These are phyloP conservation scores for Colletotrichum sp. DNA, from an alignment of 2,329 filamentous ascomycete species.

Conservation along the genomic window DNA sequence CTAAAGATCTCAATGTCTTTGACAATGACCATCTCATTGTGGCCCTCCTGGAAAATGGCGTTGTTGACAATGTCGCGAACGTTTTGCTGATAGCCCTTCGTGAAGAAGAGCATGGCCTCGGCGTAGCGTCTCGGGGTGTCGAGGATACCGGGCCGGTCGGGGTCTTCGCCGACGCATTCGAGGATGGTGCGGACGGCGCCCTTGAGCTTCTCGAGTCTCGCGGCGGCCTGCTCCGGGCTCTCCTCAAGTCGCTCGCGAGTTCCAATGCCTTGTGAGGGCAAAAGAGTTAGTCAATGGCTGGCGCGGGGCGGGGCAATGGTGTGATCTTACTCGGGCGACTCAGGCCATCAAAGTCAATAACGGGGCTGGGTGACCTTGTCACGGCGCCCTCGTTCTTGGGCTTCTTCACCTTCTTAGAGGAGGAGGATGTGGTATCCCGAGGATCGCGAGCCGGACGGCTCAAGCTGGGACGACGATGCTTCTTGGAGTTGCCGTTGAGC, in stretches of 20 bases:
- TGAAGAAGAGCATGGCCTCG: slow-evolving; percentile 94
- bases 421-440: slow-evolving; percentile 54
- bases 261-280: slow-evolving; percentile 54
- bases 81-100: slow-evolving; percentile 96
- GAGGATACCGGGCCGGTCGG: slow-evolving; percentile 67
- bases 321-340: slow-evolving; percentile 56
- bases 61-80: slow-evolving; percentile 89
- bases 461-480: slow-evolving; percentile 54
- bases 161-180: slow-evolving; percentile 73
- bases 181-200: slow-evolving; percentile 70
- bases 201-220: slow-evolving; percentile 62
- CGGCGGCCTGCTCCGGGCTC: slow-evolving; percentile 52
- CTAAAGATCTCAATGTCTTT: slow-evolving; percentile 97
- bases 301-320: neutral
- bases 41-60: slow-evolving; percentile 94
- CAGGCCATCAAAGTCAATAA: slow-evolving; percentile 67
- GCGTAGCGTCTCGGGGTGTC: slow-evolving; percentile 86
- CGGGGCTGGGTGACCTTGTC: slow-evolving; percentile 45
- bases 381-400: slow-evolving; percentile 29
- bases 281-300: slow-evolving; percentile 22
- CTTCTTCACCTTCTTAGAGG: slow-evolving; percentile 38
- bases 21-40: slow-evolving; percentile 97
- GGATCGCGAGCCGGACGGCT: slow-evolving; percentile 68
- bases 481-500: slow-evolving; percentile 30
- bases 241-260: slow-evolving; percentile 69